Evolutionary conservation across 1,139 yeast genomes (phyloP).

Genomic region (Candida mesenterica): DNA sequence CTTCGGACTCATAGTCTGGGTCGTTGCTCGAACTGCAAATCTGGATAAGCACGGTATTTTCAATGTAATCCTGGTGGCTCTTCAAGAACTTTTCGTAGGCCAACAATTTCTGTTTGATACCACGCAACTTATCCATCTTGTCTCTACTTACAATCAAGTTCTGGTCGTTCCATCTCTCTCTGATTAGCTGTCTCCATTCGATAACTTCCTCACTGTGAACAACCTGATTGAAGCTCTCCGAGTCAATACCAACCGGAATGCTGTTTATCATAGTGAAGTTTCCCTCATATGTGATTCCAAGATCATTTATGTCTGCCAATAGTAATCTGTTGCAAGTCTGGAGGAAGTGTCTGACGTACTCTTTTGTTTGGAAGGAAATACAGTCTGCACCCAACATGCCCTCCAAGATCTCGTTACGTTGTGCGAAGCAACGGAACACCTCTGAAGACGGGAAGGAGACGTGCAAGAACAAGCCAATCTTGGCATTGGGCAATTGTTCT

Average conservation of each 20-base stretch:
- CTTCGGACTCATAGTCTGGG: conserved; percentile 63
- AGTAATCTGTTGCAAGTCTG: conserved; percentile 86
- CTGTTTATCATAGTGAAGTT: conserved; percentile 64
- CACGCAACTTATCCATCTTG: conserved; percentile 82
- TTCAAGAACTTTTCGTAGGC: conserved; percentile 82
- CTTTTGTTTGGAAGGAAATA: conserved; percentile 86
- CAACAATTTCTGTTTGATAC: conserved; percentile 79
- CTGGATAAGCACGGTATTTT: conserved; percentile 74
- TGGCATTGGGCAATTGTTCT: conserved; percentile 71
- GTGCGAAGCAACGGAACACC: conserved; percentile 91
- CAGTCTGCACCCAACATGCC: conserved; percentile 91
- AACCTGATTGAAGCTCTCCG: conserved; percentile 52
- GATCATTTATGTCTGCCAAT: conserved; percentile 76
- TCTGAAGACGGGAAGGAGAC: conserved; percentile 96
- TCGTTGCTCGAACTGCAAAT: conserved; percentile 66
- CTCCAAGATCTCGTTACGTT: conserved; percentile 68
- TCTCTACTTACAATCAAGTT: conserved; percentile 82
- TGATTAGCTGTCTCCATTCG: conserved; percentile 69
- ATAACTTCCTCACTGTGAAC: conserved; percentile 51
- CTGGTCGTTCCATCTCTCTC: conserved; percentile 75
- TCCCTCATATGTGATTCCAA: conserved; percentile 69
- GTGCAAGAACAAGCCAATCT: conserved; percentile 89
- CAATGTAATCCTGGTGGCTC: conserved; percentile 68
- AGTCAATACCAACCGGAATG: conserved; percentile 87
- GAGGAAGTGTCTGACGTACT: conserved; percentile 88